Evolutionary conservation across 1,139 yeast genomes (phyloP).

Genomic region (Nakaseomyces kungkrabaensis): DNA sequence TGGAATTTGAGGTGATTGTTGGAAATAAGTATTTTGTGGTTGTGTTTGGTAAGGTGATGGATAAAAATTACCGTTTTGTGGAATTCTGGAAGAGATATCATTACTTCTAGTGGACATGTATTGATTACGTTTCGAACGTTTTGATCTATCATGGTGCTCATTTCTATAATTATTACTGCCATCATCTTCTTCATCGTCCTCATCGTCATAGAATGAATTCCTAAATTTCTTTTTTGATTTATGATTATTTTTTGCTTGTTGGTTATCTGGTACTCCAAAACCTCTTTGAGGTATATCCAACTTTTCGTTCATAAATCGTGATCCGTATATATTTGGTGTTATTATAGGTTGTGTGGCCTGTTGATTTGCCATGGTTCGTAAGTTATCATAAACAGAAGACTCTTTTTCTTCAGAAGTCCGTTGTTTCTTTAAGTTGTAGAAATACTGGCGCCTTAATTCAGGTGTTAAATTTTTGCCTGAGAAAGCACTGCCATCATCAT

Average conservation of each 20-base stretch:
- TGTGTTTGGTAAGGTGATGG: not conserved
- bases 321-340: not conserved
- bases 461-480: constrained; percentile 51
- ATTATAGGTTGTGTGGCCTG: not conserved
- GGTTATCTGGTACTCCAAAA: not conserved
- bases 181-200: not conserved
- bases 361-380: not conserved
- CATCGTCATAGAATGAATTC: constrained; percentile 1
- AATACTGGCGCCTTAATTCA: constrained; percentile 1
- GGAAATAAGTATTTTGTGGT: not conserved
- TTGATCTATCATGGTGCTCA: not conserved
- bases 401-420: not conserved
- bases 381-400: constrained; percentile 1
- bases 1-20: not conserved
- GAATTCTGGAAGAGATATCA: not conserved
- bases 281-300: not conserved
- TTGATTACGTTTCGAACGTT: not conserved
- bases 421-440: not conserved
- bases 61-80: not conserved
- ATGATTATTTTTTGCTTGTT: not conserved
- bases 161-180: not conserved
- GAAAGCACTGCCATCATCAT: constrained; percentile 64
- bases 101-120: not conserved
- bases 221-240: not conserved
- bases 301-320: not conserved